Evolutionary conservation across 106 monocot species (phyloP), one percentile per base, ranked within the genome.

Genomic region (Posidonia australis): DNA sequence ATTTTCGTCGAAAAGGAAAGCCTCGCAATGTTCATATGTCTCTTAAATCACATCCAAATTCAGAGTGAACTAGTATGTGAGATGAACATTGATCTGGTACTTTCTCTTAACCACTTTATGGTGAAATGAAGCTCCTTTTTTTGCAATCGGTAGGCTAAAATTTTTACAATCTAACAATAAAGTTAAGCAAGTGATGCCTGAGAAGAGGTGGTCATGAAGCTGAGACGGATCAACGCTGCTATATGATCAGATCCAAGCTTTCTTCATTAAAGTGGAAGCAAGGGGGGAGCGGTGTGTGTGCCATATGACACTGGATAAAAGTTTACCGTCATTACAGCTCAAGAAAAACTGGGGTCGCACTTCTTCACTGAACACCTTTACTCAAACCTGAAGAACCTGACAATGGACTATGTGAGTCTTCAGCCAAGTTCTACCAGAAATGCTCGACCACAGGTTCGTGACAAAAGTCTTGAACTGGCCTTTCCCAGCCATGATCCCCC

Each of bases 341-440:
- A 9, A 11, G n/a, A 49, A 49, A 3, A 49, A 18, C 49, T 49
- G 7, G 49, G 20, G 13, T 19, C 19, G 5, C 11, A 49, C n/a
- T 17, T 51, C 49, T 18, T 51, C 20, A 6, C 19, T 20, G 6
- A 20, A 17, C 49, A 51, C 49, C 20, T 51, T 1, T 24, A 32
- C 29, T 83, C 70, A 83, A 21, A 73, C 67, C 59, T 79, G 83
- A 70, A 83, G 79, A 46, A 83, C 83, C 54, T 83, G 83, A 62
- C 79, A 83, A 31, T 83, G 77, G 60, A 83, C 66, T 28, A 83
- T 77, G 28, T 77, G 79, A 60, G 65, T 70, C 55, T 72, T 79
- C 7, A 74, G 24, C n/a, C 76, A 68, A 73, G 48, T 77, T 5
- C 76, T 63, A 26, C 79, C 79, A 18, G 79, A 76, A 29, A 83